Evolutionary conservation across 331 rosid genomes (phyloP), one percentile per base, ranked within the genome.

Genomic region (Stylosanthes scabra): DNA sequence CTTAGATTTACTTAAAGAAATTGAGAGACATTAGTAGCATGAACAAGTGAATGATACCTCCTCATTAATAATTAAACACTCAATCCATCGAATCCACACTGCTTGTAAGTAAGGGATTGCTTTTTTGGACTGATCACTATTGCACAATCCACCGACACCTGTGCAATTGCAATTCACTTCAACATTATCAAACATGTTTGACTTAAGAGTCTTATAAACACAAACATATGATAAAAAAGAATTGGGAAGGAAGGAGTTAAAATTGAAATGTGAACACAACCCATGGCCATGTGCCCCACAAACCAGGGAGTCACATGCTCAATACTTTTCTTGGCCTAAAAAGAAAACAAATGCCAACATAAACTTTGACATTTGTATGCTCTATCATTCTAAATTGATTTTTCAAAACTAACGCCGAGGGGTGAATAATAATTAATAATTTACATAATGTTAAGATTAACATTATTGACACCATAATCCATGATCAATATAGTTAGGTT

Each of bases 121-220:
- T 95, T 92, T 83, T 88, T 95, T 79, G 97, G 99, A 86, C 99
- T 95, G 66, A 92, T 95, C 81, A 83, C 97, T 64, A 95, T 90
- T 5, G 97, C 96, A 84, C 97, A 95, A 85, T 95, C 97, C 88
- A 92, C 97, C 1, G 97, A 95, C 1, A 95, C 99, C 99, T 95
- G 96, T 73, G 55, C 41, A 71, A 25, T 72, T 74, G 55, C 41
- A 71, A 25, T 72, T 74, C 47, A 78, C 55, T 74, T 63, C 80
- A 74, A 11, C 3, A 29, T 68, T 60, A 41, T 80, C 20, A 50
- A 50, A 3, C 76, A 67, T 34, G 4, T 34, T 34, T 34, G 39
- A 34, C 39, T 34, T 34, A 3, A 6, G 39, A 34, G 39, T 34
- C 39, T 34, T 34, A 34, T 34, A 34, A 4, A 1, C 39, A 34